Percentiles rank a stretch among this genome's conserved stretches.
These are phyloP conservation scores for Citrullus amarus DNA, from an alignment of 306 rosid genomes.

Conservation along the genomic window DNA sequence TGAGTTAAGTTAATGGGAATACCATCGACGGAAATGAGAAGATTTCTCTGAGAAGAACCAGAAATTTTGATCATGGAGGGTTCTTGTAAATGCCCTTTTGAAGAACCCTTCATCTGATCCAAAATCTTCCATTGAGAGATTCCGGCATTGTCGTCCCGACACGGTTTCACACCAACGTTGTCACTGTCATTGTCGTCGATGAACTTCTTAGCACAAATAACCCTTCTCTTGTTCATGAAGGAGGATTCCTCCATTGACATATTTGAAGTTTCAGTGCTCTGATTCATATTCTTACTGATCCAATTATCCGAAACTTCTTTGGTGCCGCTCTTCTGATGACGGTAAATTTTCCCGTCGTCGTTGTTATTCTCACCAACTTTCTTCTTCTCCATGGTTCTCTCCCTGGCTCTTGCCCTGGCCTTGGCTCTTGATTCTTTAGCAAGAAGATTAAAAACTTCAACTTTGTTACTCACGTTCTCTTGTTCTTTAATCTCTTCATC, in stretches of 20 bases:
- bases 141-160: not conserved
- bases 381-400: conserved; percentile 48
- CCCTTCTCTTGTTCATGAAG: not conserved
- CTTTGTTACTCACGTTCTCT: not conserved
- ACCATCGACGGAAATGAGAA: conserved; percentile 26
- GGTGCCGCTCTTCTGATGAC: not conserved
- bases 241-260: not conserved
- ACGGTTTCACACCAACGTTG: not conserved
- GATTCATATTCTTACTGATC: not conserved
- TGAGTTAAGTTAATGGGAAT: conserved; percentile 39
- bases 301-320: not conserved
- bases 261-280: not conserved
- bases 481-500: not conserved
- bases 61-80: not conserved
- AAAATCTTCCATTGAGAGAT: conserved; percentile 1
- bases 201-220: not conserved
- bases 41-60: conserved; percentile 3
- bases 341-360: not conserved
- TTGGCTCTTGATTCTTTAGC: conserved; percentile 59
- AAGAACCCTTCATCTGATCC: not conserved
- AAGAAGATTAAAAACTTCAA: conserved; percentile 6
- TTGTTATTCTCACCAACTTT: not conserved
- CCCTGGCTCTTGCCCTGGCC: conserved; percentile 79
- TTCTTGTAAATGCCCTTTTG: not conserved
- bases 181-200: not conserved